A percentile compares a stretch with the other conserved stretches of the same genome.
Evolutionary conservation across 176 grass and related monocot species (phyloP).

Genomic region (Aegilops umbellulata): DNA sequence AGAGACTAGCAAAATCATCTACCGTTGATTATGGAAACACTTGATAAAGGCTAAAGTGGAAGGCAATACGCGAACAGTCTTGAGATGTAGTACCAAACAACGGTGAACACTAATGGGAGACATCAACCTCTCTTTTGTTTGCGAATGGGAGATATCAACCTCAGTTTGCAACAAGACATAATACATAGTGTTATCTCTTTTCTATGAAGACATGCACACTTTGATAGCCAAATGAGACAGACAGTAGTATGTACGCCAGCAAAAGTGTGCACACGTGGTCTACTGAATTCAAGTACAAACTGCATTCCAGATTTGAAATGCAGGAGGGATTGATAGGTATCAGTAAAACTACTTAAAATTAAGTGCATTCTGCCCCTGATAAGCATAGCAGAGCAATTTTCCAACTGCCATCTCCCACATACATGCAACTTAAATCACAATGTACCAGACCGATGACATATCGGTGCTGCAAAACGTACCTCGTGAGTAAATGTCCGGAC

Average conservation of each 20-base stretch:
- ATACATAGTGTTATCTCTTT: background rate
- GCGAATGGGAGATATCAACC: no score
- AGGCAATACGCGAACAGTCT: background rate
- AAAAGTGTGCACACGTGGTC: background rate
- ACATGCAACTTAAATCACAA: background rate
- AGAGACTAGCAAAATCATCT: background rate
- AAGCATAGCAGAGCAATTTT: background rate
- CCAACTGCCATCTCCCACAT: background rate
- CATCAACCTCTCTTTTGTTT: background rate
- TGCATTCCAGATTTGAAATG: background rate
- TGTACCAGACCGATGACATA: background rate
- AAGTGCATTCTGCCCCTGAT: background rate
- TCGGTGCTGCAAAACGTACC: constrained; percentile 13
- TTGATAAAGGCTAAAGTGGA: background rate
- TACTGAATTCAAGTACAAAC: background rate
- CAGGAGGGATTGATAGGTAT: background rate
- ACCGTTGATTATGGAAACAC: background rate
- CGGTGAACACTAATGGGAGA: background rate
- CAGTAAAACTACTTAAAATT: background rate
- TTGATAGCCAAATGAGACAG: background rate
- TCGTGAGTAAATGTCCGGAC: constrained; percentile 88
- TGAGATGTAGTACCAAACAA: background rate
- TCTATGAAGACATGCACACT: background rate
- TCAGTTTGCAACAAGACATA: background rate
- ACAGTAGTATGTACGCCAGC: background rate